Evolutionary conservation across 139 green algal species (phyloP), one percentile per base, ranked within the genome.

Genomic region (Chlorella sp.): DNA sequence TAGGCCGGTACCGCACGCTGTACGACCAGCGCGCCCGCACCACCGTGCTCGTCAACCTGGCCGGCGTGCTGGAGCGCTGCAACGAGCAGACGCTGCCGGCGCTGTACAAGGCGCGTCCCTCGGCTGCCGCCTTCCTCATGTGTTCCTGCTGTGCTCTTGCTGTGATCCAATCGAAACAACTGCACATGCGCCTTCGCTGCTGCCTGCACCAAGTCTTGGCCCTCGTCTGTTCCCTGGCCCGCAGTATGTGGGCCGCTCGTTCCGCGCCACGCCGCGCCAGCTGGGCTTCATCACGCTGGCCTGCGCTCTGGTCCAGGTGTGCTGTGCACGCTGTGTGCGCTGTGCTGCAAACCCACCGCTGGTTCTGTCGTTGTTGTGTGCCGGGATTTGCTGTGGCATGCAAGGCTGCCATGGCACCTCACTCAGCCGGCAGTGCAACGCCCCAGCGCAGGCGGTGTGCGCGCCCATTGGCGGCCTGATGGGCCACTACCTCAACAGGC

Each of bases 401-500:
- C n/a, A n/a, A n/a, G n/a, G n/a, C n/a, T n/a, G n/a, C n/a, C n/a
- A n/a, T n/a, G n/a, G n/a, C n/a, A n/a, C n/a, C n/a, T n/a, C n/a
- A n/a, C n/a, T n/a, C n/a, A n/a, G n/a, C n/a, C n/a, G n/a, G n/a
- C 46, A 8, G 11, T 54, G 8, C 46, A 54, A 11, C 46, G 11
- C 8, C 46, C 51, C 51, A 26, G 13, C 51, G 51, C 51, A 60
- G 51, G 82, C 86, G 0, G 38, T 89, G 41, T 76, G 56, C 43
- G 81, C 86, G 5, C 82, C 82, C 3, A 19, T 84, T 6, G 86
- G 83, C 5, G 86, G 86, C 60, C 38, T 88, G 34, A 16, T 81
- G 70, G 86, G 86, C 9, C 85, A 89, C 84, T 82, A 86, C 43
- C 90, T 81, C 62, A 91, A 95, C 88, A 89, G 93, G 79, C 14